Conservation (phyloP, 768 basidiomycete genomes). For the Amanita subjunquillea region DNA sequence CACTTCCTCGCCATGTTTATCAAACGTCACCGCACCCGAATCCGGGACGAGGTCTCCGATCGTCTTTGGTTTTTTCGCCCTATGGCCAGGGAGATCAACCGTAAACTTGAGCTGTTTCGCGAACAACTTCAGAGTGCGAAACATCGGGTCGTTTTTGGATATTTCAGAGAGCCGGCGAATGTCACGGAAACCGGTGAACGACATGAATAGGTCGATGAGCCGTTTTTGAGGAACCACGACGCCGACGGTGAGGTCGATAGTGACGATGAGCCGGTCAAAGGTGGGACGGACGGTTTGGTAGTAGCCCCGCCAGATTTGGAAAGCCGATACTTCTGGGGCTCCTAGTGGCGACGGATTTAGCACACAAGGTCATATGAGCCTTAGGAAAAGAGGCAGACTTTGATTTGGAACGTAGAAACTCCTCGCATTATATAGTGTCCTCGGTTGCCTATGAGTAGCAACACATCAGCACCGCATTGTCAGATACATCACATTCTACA, state of each 20-base stretch:
- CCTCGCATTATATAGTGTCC: not conserved
- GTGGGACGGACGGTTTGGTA: conserved; percentile 6
- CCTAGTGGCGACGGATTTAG: not conserved
- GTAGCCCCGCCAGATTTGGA: conserved; percentile 3
- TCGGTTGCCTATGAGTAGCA: not conserved
- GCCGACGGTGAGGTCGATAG: not conserved
- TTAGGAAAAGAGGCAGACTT: not conserved
- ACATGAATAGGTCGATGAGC: not conserved
- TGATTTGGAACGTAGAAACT: conserved; percentile 1
- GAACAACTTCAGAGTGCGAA: not conserved
- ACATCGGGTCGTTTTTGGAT: not conserved
- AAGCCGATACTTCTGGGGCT: not conserved
- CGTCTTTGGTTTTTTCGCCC: not conserved
- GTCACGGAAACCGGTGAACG: not conserved
- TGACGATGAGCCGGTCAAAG: not conserved
- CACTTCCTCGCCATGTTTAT: conserved; percentile 1
- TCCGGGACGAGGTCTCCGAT: conserved; percentile 1
- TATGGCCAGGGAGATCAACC: not conserved
- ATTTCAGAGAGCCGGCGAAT: not conserved
- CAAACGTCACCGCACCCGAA: not conserved
- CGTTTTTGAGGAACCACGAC: not conserved
- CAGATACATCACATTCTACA: not conserved
- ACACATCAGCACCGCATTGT: not conserved
- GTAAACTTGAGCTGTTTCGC: conserved; percentile 2
- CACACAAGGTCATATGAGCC: too few species aligned